Evolutionary conservation across 2,329 filamentous ascomycete species (phyloP).

Genomic region (Leptographium procerum): DNA sequence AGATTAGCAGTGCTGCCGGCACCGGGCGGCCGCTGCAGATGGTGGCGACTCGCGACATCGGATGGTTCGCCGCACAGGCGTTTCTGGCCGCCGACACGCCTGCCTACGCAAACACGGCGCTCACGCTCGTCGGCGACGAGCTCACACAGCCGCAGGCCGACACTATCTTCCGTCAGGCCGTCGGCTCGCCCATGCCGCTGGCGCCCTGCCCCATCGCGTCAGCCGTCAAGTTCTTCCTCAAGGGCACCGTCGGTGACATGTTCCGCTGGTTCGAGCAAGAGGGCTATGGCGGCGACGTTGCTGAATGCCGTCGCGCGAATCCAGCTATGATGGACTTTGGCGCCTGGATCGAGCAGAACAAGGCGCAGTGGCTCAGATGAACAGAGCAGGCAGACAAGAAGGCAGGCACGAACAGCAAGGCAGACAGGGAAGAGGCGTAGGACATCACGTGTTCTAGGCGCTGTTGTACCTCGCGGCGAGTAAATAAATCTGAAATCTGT

Average conservation of each 20-base stretch:
- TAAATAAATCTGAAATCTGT: background rate
- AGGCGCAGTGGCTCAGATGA: constrained; percentile 2
- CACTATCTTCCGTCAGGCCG: constrained; percentile 17
- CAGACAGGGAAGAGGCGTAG: background rate
- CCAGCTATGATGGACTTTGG: constrained; percentile 24
- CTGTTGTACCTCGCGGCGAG: background rate
- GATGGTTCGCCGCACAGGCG: constrained; percentile 26
- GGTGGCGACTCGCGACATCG: constrained; percentile 28
- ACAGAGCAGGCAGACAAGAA: background rate
- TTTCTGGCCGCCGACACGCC: constrained; percentile 21
- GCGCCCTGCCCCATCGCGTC: constrained; percentile 10
- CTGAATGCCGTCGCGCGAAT: constrained; percentile 17
- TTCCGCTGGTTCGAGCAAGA: constrained; percentile 25
- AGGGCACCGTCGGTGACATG: constrained; percentile 20
- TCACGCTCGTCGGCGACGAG: constrained; percentile 27
- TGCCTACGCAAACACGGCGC: constrained; percentile 15
- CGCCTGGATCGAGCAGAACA: constrained; percentile 17
- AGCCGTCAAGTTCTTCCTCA: constrained; percentile 11
- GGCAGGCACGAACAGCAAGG: too few relatives aligned
- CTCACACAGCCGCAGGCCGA: constrained; percentile 22
- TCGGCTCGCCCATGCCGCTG: constrained; percentile 9
- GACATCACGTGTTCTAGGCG: background rate
- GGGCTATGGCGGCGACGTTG: constrained; percentile 29
- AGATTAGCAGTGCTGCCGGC: constrained; percentile 10
- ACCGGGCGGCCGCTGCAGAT: constrained; percentile 22